Conservation (phyloP, 2,329 filamentous ascomycete species). For the Sporothrix schenckii region DNA sequence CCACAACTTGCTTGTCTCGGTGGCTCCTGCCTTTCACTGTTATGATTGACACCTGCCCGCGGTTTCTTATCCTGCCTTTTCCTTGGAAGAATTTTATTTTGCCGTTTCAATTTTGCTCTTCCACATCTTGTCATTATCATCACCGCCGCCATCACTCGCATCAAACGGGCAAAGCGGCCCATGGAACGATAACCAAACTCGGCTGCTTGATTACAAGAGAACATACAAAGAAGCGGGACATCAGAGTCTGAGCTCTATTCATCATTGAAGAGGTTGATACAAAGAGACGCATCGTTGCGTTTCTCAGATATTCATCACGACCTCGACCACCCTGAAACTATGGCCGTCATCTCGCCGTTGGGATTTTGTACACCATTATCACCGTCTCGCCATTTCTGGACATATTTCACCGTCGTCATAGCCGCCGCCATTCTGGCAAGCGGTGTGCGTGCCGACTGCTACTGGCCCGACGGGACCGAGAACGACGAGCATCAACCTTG, state of each 20-base stretch:
- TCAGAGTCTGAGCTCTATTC: no score
- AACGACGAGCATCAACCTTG: slow-evolving; percentile 31
- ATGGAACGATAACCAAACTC: no score
- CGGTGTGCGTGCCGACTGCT: slow-evolving; percentile 29
- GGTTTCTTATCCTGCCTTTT: not conserved
- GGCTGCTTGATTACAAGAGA: not conserved
- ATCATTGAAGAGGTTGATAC: no score
- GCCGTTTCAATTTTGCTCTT: not conserved
- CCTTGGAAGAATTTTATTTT: not conserved
- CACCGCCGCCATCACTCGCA: not conserved
- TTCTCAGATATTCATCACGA: not conserved
- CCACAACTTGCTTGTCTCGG: not conserved
- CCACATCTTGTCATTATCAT: no score
- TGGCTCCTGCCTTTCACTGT: not conserved
- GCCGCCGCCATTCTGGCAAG: not conserved
- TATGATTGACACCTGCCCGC: not conserved
- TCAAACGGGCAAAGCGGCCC: not conserved
- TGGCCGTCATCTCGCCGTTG: not conserved
- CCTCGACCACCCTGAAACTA: not conserved
- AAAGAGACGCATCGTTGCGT: not conserved
- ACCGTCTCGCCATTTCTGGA: not conserved
- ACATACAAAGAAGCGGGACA: not conserved
- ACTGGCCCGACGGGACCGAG: slow-evolving; percentile 34
- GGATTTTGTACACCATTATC: not conserved
- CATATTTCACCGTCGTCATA: not conserved